Evolutionary conservation across 495 filamentous ascomycete genomes (phyloP).

Genomic region (Neurospora sublineolata): DNA sequence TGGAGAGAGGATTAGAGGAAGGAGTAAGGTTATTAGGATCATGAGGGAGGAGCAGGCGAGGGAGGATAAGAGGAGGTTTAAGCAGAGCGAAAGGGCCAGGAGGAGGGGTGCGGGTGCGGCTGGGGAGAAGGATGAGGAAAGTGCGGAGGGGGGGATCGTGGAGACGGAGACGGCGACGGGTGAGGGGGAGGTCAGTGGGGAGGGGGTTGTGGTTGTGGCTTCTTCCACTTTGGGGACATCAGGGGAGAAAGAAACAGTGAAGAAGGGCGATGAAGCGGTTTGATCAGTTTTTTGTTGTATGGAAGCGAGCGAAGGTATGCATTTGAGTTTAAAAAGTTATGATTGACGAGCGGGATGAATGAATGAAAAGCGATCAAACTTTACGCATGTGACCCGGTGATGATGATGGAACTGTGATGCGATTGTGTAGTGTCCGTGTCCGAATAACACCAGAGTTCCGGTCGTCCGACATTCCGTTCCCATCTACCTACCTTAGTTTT

Average conservation of each 20-base stretch:
- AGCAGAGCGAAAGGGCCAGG: conserved; percentile 11
- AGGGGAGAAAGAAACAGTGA: neutral
- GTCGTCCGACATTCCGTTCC: no score
- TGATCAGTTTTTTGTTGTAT: neutral
- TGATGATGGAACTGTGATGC: neutral
- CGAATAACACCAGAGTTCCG: neutral
- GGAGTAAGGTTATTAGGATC: conserved; percentile 51
- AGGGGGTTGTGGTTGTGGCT: neutral
- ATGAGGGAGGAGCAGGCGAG: conserved; percentile 62
- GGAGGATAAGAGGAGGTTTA: conserved; percentile 38
- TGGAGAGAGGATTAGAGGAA: conserved; percentile 54
- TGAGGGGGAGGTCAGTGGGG: neutral
- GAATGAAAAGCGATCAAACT: no score
- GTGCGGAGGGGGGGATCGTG: neutral
- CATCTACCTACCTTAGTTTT: no score
- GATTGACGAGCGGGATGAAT: no score
- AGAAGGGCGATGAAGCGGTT: neutral
- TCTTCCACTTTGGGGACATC: neutral
- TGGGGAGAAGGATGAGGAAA: neutral
- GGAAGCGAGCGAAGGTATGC: no score
- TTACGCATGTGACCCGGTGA: no score
- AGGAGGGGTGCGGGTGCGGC: neutral
- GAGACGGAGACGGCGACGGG: neutral
- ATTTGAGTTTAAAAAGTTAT: no score
- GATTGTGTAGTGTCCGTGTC: neutral